phyloP scores from a whole-genome alignment of 306 rosid species.

The Medicago ruthenica region DNA sequence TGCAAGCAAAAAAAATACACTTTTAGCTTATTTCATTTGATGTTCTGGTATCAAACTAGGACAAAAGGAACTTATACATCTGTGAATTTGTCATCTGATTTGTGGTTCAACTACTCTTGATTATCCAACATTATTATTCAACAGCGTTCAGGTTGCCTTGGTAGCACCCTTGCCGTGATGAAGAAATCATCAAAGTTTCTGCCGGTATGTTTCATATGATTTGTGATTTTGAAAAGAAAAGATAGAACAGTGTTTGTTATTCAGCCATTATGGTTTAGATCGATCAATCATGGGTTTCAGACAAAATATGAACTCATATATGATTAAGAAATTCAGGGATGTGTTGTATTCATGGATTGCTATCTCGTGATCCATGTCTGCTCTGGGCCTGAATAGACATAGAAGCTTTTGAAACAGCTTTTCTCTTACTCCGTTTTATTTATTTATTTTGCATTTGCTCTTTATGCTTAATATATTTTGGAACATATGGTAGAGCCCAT shows the following conservation, averaged over 20 bases:
- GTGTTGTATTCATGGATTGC: neutral
- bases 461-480: conserved; percentile 21
- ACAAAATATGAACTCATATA: conserved; percentile 17
- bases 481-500: conserved; percentile 9
- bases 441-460: neutral
- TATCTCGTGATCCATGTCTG: conserved; percentile 1
- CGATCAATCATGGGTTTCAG: conserved; percentile 1
- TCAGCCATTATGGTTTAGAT: conserved; percentile 8
- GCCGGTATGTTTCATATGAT: conserved; percentile 64
- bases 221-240: conserved; percentile 28
- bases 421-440: neutral
- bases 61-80: neutral
- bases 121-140: conserved; percentile 35
- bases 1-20: conserved; percentile 4
- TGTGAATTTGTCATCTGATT: conserved; percentile 21
- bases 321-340: neutral
- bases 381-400: conserved; percentile 3
- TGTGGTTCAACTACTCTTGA: conserved; percentile 42
- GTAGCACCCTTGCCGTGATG: conserved; percentile 92
- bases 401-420: conserved; percentile 15
- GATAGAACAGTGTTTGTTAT: conserved; percentile 18
- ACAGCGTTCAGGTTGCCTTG: conserved; percentile 95
- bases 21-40: conserved; percentile 13
- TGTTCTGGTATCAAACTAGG: conserved; percentile 7
- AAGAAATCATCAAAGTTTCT: conserved; percentile 86